Conservation (phyloP, 2,329 filamentous ascomycete genomes). For the Blastomyces parvus region DNA sequence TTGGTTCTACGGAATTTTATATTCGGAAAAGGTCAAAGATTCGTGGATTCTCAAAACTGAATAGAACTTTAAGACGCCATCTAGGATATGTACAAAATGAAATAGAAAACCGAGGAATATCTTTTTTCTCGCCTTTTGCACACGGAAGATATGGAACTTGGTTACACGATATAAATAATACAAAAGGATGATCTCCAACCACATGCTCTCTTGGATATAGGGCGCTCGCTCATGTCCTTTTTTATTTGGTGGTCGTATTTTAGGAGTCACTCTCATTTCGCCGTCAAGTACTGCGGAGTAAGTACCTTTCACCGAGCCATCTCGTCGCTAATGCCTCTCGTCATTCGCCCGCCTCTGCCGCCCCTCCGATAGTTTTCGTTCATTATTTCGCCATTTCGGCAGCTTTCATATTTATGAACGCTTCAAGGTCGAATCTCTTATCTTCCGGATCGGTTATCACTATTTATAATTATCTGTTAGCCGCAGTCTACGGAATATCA, state of each 20-base stretch:
- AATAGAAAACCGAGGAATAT: conserved; percentile 32
- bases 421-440: conserved; percentile 89
- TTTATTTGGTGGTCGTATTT: background rate
- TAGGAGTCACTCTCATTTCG: background rate
- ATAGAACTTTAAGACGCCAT: conserved; percentile 3
- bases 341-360: conserved; percentile 20
- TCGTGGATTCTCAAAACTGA: background rate
- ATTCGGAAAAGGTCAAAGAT: background rate
- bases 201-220: conserved; percentile 13
- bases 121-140: conserved; percentile 26
- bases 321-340: background rate
- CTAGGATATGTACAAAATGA: conserved; percentile 24
- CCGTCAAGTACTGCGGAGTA: background rate
- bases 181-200: conserved; percentile 24
- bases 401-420: conserved; percentile 59
- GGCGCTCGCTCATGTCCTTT: background rate
- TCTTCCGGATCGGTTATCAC: conserved; percentile 68
- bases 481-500: background rate
- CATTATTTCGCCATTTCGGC: conserved; percentile 31
- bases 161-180: conserved; percentile 33
- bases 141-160: conserved; percentile 27
- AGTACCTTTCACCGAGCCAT: background rate
- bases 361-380: conserved; percentile 20
- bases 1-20: background rate
- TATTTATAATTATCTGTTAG: conserved; percentile 24